A percentile compares a stretch with the other conserved stretches of the same genome.
phyloP scores from a whole-genome alignment of 140 eudicot genomes.

The Anethum foeniculum region DNA sequence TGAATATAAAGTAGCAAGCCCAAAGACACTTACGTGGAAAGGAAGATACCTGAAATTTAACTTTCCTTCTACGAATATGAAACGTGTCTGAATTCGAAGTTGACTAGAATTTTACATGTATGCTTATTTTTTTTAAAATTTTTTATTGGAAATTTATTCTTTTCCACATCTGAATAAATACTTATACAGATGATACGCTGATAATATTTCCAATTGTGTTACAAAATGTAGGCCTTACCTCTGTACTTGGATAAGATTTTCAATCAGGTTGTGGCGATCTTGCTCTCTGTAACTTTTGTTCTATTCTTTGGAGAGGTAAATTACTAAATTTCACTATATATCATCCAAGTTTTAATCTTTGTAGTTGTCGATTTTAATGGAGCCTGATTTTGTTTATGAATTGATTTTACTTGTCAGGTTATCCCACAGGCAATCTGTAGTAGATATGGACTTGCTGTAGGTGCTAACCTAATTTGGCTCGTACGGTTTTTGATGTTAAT shows the following conservation, averaged over 20 bases:
- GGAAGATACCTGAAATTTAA: not conserved
- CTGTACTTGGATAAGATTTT: conserved; percentile 85
- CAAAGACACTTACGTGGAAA: not conserved
- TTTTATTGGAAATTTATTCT: not conserved
- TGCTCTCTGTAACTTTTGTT: conserved; percentile 93
- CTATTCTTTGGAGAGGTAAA: conserved; percentile 88
- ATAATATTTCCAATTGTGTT: conserved; percentile 2
- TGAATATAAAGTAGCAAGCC: not conserved
- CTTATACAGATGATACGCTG: not conserved
- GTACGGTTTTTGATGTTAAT: conserved; percentile 74
- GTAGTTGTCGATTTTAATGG: conserved; percentile 1
- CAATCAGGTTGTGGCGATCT: conserved; percentile 77
- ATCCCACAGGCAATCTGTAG: conserved; percentile 96
- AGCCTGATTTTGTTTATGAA: conserved; percentile 6
- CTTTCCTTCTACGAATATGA: conserved; percentile 2
- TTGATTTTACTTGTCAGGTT: conserved; percentile 43
- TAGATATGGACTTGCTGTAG: conserved; percentile 98
- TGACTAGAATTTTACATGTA: not conserved
- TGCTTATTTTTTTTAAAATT: not conserved
- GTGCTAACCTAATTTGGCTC: conserved; percentile 88
- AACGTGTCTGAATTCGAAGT: not conserved
- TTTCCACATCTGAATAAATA: not conserved
- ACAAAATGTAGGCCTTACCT: conserved; percentile 80
- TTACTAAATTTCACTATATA: not conserved
- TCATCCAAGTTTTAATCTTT: not conserved